A percentile compares a stretch with the other conserved stretches of the same genome.
These are phyloP conservation scores for Lentinula sp. DNA, from an alignment of 768 basidiomycete genomes.

Conservation along the genomic window DNA sequence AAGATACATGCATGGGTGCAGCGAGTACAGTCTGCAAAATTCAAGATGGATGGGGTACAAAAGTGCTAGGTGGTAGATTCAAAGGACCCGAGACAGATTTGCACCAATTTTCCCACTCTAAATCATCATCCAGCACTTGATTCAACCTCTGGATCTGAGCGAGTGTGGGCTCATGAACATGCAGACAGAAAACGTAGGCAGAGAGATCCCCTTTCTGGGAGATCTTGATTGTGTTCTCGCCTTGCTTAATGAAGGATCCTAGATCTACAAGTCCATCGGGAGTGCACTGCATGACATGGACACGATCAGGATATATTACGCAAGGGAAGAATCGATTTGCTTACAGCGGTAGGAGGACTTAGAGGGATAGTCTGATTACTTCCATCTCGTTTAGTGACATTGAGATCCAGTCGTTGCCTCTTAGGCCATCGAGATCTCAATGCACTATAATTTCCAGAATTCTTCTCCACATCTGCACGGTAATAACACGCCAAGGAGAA, in stretches of 20 bases:
- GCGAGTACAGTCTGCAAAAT: too few relatives aligned
- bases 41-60: too few relatives aligned
- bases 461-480: not conserved
- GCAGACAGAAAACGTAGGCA: conserved; percentile 38
- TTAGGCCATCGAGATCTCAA: conserved; percentile 39
- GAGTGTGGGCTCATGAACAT: conserved; percentile 42
- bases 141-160: conserved; percentile 33
- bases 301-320: not conserved
- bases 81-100: conserved; percentile 25
- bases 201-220: conserved; percentile 37
- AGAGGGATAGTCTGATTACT: conserved; percentile 26
- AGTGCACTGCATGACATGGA: conserved; percentile 13
- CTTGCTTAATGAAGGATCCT: conserved; percentile 33
- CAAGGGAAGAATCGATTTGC: conserved; percentile 6
- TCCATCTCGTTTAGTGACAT: conserved; percentile 26
- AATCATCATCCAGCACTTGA: conserved; percentile 22
- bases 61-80: conserved; percentile 14
- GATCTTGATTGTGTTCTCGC: conserved; percentile 38
- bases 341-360: conserved; percentile 35
- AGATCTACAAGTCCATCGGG: conserved; percentile 47
- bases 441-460: not conserved
- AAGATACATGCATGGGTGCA: too few relatives aligned
- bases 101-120: conserved; percentile 38
- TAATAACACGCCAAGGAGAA: conserved; percentile 4
- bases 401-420: conserved; percentile 18